These are phyloP conservation scores for Mucuna pruriens DNA, from an alignment of 306 rosid genomes.

Conservation along the genomic window DNA sequence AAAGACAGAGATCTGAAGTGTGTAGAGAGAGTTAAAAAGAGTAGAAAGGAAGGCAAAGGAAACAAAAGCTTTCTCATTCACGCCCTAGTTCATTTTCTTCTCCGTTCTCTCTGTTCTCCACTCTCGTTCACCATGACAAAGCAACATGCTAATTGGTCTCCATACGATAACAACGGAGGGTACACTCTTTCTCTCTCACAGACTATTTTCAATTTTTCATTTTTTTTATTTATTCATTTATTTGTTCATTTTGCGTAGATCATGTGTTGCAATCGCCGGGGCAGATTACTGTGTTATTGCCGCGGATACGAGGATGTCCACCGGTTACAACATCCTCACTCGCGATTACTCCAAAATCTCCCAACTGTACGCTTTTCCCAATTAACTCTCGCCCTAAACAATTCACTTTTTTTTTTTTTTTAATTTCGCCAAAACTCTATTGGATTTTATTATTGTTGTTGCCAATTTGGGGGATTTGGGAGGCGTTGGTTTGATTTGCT, in stretches of 20 bases:
- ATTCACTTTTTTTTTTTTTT: neutral
- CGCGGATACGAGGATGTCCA: constrained; percentile 94
- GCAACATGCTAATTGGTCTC: constrained; percentile 91
- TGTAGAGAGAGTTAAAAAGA: neutral
- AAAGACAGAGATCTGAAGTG: constrained; percentile 57
- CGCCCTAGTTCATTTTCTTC: constrained; percentile 35
- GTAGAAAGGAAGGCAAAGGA: neutral
- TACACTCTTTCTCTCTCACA: constrained; percentile 29
- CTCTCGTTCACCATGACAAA: constrained; percentile 62
- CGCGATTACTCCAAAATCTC: constrained; percentile 92
- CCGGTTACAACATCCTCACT: constrained; percentile 92
- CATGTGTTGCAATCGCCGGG: constrained; percentile 95
- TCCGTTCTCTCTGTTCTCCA: constrained; percentile 8
- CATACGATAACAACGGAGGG: constrained; percentile 99
- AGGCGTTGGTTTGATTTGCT: neutral
- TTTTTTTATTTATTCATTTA: neutral
- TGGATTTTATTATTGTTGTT: neutral
- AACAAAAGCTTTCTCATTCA: neutral
- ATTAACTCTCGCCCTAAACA: too few relatives aligned
- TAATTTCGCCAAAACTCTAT: neutral
- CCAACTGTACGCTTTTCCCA: constrained; percentile 54
- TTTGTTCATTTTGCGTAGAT: constrained; percentile 41
- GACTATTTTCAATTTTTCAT: neutral
- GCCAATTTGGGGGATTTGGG: neutral
- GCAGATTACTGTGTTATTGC: constrained; percentile 93